These are phyloP conservation scores for Tricholoma furcatifolium DNA, from an alignment of 768 basidiomycete species.

Conservation along the genomic window DNA sequence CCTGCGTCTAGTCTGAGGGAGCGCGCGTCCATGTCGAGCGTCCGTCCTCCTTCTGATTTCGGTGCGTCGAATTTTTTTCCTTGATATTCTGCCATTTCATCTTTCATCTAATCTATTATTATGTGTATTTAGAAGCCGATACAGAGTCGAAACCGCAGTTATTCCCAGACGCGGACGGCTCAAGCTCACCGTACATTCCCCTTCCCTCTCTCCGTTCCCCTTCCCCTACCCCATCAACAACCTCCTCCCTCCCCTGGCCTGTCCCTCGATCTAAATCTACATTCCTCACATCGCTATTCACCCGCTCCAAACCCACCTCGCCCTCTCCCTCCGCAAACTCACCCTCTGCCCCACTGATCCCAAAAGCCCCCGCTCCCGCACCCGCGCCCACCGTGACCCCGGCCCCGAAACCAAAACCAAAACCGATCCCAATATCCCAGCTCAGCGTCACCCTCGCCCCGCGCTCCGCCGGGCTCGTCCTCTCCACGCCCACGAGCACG, in stretches of 20 bases:
- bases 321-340: neutral
- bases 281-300: constrained; percentile 12
- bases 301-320: constrained; percentile 5
- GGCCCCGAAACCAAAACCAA: too few relatives aligned
- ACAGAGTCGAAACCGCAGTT: neutral
- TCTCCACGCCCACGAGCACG: constrained; percentile 9
- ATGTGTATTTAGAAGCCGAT: neutral
- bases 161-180: neutral
- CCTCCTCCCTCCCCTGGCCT: too few relatives aligned
- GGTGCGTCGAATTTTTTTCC: too few relatives aligned
- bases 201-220: neutral
- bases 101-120: too few relatives aligned
- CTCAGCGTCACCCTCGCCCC: constrained; percentile 42
- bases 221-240: neutral
- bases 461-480: constrained; percentile 38
- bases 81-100: too few relatives aligned
- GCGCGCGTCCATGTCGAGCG: neutral
- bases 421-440: constrained; percentile 29
- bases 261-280: neutral
- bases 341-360: too few relatives aligned
- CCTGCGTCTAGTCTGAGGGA: neutral
- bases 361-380: too few relatives aligned
- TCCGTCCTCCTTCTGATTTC: neutral
- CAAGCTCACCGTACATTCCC: constrained; percentile 1
- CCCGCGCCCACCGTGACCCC: too few relatives aligned